Evolutionary conservation across 2,329 filamentous ascomycete genomes (phyloP), one percentile per base, ranked within the genome.

Genomic region (Scedosporium minutisporum): DNA sequence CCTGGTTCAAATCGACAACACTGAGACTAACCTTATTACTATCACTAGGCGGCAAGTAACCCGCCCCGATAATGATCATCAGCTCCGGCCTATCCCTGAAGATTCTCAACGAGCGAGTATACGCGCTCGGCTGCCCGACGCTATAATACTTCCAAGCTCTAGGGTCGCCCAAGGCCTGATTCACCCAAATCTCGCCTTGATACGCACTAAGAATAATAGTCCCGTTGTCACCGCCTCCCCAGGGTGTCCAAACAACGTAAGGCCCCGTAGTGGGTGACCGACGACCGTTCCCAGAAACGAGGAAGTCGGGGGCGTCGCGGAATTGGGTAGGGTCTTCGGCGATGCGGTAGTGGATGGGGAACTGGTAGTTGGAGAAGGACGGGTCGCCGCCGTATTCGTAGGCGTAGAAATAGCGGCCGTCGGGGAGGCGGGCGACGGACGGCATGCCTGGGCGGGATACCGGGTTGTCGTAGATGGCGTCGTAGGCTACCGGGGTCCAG

Each of bases 381-480:
- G 69, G 77, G 68, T 67, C 80, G 21, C 72, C 81, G 59, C 83
- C 83, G 65, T 82, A 85, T 70, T 89, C 87, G 71, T 88, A 88
- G 5, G 80, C 79, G 75, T 86, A 83, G 68, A 90, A 82, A 72
- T 81, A 89, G 68, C 83, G 74, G 63, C 80, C 82, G 66, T 82
- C 82, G 42, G 66, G 85, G 76, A 90, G 78, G 68, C 78, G 69
- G 1, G 81, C 77, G 7, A 90, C 77, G 0, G 81, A 83, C 1
- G 87, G 82, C 87, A 90, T 90, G 59, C 87, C 87, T 0, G 87
- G 87, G 1, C 87, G 82, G 64, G 80, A 83, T 2, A 80, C 82
- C 71, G 88, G 87, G 62, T 77, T 78, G n/a, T 78, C 73, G 67
- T 87, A 87, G 21, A 81, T 76, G 46, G 87, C 86, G 68, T 90